Evolutionary conservation across 129 eudicot genomes (phyloP).

Genomic region (Oenanthe sinensis): DNA sequence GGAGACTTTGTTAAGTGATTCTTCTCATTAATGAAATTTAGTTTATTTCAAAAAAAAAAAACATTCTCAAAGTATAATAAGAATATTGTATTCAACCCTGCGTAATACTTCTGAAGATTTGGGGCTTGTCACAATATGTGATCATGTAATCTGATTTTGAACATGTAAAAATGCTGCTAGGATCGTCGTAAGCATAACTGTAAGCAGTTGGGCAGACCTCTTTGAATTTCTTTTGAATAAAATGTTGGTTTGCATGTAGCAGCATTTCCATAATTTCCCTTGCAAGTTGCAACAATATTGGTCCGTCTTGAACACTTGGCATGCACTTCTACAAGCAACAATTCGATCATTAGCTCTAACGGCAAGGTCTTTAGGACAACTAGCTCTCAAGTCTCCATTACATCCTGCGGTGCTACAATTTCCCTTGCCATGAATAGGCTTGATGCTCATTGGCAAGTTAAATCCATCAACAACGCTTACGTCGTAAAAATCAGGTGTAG

Average conservation of each 20-base stretch:
- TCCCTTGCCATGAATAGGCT: conserved; percentile 44
- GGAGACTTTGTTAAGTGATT: too few species aligned
- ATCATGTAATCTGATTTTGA: conserved; percentile 36
- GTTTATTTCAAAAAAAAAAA: too few species aligned
- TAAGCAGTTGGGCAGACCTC: conserved; percentile 52
- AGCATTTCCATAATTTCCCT: conserved; percentile 47
- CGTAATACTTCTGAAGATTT: too few species aligned
- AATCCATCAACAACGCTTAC: conserved; percentile 72
- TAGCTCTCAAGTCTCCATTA: conserved; percentile 33
- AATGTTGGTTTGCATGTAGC: conserved; percentile 43
- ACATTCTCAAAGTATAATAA: too few species aligned
- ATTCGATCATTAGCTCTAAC: conserved; percentile 24
- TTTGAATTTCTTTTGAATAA: conserved; percentile 51
- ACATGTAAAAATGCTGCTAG: conserved; percentile 55
- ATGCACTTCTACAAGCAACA: conserved; percentile 55
- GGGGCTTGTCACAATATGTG: conserved; percentile 28
- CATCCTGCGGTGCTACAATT: conserved; percentile 54
- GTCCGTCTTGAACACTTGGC: conserved; percentile 59
- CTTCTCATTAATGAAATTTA: too few species aligned
- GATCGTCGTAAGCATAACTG: conserved; percentile 69
- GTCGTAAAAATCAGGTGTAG: conserved; percentile 39
- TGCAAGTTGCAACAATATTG: conserved; percentile 61
- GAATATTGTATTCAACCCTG: too few species aligned
- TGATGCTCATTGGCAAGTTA: conserved; percentile 44
- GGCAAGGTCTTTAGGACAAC: conserved; percentile 48